Percentiles rank a stretch among this genome's conserved stretches.
phyloP scores from a whole-genome alignment of 441 rosid species.

The Breynia disticha region DNA sequence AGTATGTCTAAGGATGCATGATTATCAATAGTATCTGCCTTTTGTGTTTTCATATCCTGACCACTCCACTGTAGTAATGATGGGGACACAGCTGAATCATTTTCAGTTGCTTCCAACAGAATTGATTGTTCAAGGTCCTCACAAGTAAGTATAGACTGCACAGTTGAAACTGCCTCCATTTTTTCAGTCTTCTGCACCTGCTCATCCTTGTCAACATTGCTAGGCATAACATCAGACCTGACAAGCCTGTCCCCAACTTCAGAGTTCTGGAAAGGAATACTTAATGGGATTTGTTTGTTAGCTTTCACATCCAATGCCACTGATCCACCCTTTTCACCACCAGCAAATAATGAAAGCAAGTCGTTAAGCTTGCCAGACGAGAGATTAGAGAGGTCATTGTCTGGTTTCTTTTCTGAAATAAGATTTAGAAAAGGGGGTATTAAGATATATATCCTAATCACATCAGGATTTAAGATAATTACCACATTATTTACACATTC shows the following conservation, averaged over 20 bases:
- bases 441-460: too few relatives aligned
- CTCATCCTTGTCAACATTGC: conserved; percentile 22
- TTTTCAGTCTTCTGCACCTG: conserved; percentile 27
- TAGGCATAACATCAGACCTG: conserved; percentile 16
- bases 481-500: too few relatives aligned
- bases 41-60: conserved; percentile 28
- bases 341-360: conserved; percentile 73
- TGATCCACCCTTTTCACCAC: conserved; percentile 52
- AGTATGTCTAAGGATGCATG: conserved; percentile 88
- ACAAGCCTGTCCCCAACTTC: conserved; percentile 26
- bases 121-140: conserved; percentile 98
- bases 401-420: conserved; percentile 59
- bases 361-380: conserved; percentile 40
- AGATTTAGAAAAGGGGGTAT: conserved; percentile 4
- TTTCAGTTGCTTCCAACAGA: conserved; percentile 51
- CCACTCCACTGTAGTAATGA: conserved; percentile 26
- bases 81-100: conserved; percentile 28
- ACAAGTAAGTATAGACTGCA: conserved; percentile 57
- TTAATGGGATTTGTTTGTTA: conserved; percentile 20
- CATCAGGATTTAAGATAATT: conserved; percentile 2
- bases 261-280: conserved; percentile 33
- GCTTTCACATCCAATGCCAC: conserved; percentile 30
- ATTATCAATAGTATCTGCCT: conserved; percentile 39
- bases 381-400: conserved; percentile 18
- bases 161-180: conserved; percentile 41